Evolutionary conservation across 139 green algal genomes (phyloP), one percentile per base, ranked within the genome.

Genomic region (Ettlia oleoabundans): DNA sequence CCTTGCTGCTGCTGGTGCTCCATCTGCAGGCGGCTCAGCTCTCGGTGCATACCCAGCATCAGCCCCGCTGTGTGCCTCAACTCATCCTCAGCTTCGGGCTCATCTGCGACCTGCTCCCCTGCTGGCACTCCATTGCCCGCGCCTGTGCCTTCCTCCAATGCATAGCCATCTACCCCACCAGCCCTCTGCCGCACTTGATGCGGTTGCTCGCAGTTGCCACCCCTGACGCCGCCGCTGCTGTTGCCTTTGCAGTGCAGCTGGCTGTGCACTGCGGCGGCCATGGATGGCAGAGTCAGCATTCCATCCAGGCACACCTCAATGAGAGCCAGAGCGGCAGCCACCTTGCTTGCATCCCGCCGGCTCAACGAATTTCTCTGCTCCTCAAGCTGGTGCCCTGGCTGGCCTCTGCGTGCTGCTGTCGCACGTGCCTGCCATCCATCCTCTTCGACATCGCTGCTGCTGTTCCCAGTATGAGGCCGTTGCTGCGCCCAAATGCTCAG

Each of bases 281-380:
- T 35, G 33, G 35, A 35, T 26, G 58, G 73, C 53, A 80, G 73
- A 0, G 73, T 40, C 30, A 80, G 73, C 52, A 80, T 40, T 21
- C 73, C 73, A 38, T 80, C 73, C 35, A 80, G 53, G 37, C 73
- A 80, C 6, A 80, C 53, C 53, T 80, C 73, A 30, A 80, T 69
- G 24, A 80, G 38, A 13, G 73, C 28, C 38, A 26, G 24, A 10
- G 73, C 73, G 1, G 53, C 38, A 2, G 9, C 38, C 35, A 80
- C 58, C 18, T 52, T 51, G 7, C 41, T 28, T 4, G 9, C 52
- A 24, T 68, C 73, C 0, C 73, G 53, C 26, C 58, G 73, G 35
- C 73, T 80, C 21, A 80, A 33, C 28, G 28, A 2, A 30, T 21
- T 40, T 37, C 8, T 40, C 67, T 43, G 32, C 26, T n/a, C n/a